Base-by-base conservation (phyloP, 345 rosid species). In the Salix koriyanagi region DNA sequence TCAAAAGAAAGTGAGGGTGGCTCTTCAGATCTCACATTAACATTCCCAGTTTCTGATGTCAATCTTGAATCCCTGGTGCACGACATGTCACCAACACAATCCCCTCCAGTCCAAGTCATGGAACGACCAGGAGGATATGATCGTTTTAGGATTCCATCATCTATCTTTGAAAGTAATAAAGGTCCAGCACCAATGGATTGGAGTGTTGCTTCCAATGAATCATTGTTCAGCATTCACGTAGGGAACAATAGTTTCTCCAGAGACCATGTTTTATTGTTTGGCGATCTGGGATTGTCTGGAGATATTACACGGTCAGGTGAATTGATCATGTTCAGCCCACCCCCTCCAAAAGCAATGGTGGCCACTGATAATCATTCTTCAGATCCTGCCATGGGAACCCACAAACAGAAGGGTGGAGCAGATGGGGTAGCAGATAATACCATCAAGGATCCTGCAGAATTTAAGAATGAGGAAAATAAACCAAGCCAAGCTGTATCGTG, bases 101-200 rank as follows among this genome's bases (percentile, higher is more conserved):
- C 91, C 66, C 99, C 98, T 73, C 81, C 86, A 2, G n/a, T 85
- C 64, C 99, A 95, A 88, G 82, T 84, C 34, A 95, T 95, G 99
- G 89, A 89, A 3, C 83, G 92, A 30, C 60, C 86, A 4, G 84
- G 56, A 26, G 81, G 71, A 69, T 76, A 64, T 44, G 91, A 89
- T 70, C 93, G 90, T 36, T 54, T 21, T 15, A 84, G 95, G 81
- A 90, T 93, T 52, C 91, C 98, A 0, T 73, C 88, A 10, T 76
- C 87, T 48, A 71, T 90, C 65, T 90, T 91, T 71, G 91, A 83
- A 75, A 83, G 81, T 37, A 84, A 70, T 75, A 80, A 76, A 76
- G 76, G 91, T 3, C 54, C 80, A 37, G 30, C 84, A 18, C 87
- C 83, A 46, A 77, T 79, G 41, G 97, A 89, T 21, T 90, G 95